Base-by-base conservation (phyloP, 352 stramenopile genomes). In the Globisporangium parvum region DNA sequence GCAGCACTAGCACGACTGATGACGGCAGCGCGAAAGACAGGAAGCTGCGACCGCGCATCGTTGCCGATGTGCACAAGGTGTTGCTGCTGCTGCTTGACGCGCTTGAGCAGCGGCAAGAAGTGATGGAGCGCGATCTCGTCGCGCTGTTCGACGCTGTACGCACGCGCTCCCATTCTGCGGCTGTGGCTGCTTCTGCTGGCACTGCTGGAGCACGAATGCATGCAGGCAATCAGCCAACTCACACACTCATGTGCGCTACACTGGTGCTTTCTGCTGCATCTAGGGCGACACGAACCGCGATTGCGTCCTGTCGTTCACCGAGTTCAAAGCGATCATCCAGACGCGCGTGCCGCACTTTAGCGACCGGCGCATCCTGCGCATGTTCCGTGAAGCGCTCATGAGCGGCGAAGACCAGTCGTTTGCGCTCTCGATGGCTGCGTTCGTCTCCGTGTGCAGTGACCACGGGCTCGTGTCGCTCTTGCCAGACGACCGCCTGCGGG, bases 301-400 rank as follows among this genome's bases (percentile, higher is more conserved):
- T 53, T 72, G 76, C 31, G 78, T 89, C 23, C 63, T 91, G 17
- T 82, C 73, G 12, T 62, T 91, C n/a, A 63, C 70, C 14, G 80
- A 91, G 55, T 91, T 91, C 45, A 69, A 69, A 21, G 62, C 66
- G 5, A 87, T 91, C 48, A 77, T 91, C 33, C 70, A 67, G n/a
- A 63, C 66, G 3, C 70, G 76, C 35, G 70, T 79, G 14, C 68
- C 75, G 0, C 59, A 77, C 12, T 91, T 89, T 50, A 89, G 77
- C 51, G 78, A 88, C 17, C 74, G 80, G 4, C 71, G 78, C 0
- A 70, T 91, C 44, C 57, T 91, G 44, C 80, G 78, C 2, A 91
- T 91, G 80, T 89, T 91, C 41, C 76, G 78, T 0, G 78, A 91
- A 45, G 75, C 80, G 35, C 52, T 91, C 15, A 87, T 86, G 71